These are phyloP conservation scores for Metschnikowia shivogae DNA, from an alignment of 805 yeast genomes.

Conservation along the genomic window DNA sequence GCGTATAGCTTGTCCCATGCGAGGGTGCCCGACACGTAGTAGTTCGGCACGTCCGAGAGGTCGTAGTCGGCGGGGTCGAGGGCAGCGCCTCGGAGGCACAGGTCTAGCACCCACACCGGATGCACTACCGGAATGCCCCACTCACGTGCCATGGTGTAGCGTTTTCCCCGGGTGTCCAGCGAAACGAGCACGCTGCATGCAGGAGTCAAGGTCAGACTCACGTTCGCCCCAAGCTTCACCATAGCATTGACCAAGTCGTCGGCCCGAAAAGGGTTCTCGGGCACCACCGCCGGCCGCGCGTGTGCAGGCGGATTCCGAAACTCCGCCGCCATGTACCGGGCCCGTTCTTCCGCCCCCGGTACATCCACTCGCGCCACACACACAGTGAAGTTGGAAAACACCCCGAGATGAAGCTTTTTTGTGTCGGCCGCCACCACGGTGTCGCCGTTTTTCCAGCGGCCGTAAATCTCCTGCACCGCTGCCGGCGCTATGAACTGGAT, in stretches of 20 bases:
- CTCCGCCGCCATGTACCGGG: conserved; percentile 17
- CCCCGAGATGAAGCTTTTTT: conserved; percentile 29
- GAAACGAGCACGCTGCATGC: conserved; percentile 45
- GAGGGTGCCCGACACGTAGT: conserved; percentile 6
- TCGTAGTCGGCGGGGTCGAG: conserved; percentile 40
- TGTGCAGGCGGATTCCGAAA: conserved; percentile 21
- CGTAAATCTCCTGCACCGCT: conserved; percentile 41
- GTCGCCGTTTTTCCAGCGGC: conserved; percentile 52
- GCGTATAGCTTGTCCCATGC: conserved; percentile 33
- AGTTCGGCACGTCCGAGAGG: conserved; percentile 17
- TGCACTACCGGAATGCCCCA: conserved; percentile 52
- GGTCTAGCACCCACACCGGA: conserved; percentile 48
- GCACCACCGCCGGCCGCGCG: conserved; percentile 8
- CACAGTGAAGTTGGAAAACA: conserved; percentile 43
- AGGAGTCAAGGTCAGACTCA: conserved; percentile 47
- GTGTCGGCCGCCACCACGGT: conserved; percentile 27
- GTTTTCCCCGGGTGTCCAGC: conserved; percentile 47
- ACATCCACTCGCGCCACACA: conserved; percentile 41
- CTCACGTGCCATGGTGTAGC: conserved; percentile 49
- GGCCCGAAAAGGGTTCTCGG: conserved; percentile 20
- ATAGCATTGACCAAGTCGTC: conserved; percentile 33
- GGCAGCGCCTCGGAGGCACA: conserved; percentile 41
- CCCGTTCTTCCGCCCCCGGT: conserved; percentile 11
- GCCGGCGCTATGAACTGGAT: conserved; percentile 50
- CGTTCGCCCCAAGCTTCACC: conserved; percentile 45